Base-by-base conservation (phyloP, 2,329 filamentous ascomycete genomes). In the Alternaria alternata region DNA sequence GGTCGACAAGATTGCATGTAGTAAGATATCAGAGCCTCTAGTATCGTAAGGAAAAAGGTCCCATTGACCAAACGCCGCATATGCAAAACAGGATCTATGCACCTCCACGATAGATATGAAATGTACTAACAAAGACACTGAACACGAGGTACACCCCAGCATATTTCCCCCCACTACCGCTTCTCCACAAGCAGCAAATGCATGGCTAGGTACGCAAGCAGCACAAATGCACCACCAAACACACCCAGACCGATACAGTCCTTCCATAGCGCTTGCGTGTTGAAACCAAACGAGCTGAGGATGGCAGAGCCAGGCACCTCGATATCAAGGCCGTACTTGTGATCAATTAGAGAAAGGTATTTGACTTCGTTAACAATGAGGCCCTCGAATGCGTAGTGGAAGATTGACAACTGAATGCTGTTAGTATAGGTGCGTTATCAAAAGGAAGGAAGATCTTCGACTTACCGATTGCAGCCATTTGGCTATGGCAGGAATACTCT, bases 331-430 rank as follows among this genome's bases (percentile, higher is more conserved):
- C 95, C 95, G 62, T 97, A 97, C 80, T 98, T 96, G 79, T 95
- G 90, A 77, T 99, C 95, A 42, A 96, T 88, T 26, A 99, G 86
- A 0, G 91, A 94, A 43, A 99, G 84, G 71, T 93, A 92, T 26
- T 93, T 89, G 47, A 97, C 96, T 81, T 99, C 95, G 75, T 98
- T 99, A 70, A 99, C 95, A 64, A 98, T 96, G 14, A 99, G 86
- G 2, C 92, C 91, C 83, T 99, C 95, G 71, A 98, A 98, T 5
- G 91, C 94, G 75, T 96, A 99, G 77, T 99, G 95, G 86, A 99
- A 99, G 64, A 99, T 99, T 2, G 94, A 97, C 8, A 99, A 82
- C 81, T 90, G 68, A 11, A 9, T 4, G 32, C 36, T 46, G 26
- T 75, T 59, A 73, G 63, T 16, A 46, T 30, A 30, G 6, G 24